Conservation (phyloP, 345 rosid species). For the Eucalyptus urophylla region DNA sequence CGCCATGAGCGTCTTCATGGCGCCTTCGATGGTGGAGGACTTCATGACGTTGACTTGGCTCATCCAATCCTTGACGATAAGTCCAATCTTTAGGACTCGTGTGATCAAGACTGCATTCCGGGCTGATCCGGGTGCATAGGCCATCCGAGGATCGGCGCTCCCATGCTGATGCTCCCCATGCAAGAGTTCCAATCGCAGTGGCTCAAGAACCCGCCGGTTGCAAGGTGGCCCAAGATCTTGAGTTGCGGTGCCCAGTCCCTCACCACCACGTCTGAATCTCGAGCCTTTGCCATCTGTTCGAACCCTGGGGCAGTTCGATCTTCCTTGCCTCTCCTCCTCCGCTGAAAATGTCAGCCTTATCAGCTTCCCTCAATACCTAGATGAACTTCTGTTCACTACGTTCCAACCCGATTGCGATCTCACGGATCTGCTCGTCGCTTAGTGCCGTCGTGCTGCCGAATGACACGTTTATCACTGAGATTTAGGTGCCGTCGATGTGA, state of each 20-base stretch:
- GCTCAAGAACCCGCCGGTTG: constrained; percentile 45
- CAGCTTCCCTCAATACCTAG: constrained; percentile 53
- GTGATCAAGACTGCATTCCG: constrained; percentile 28
- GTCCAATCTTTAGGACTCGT: constrained; percentile 20
- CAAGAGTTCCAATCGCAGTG: constrained; percentile 74
- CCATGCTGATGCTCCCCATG: constrained; percentile 57
- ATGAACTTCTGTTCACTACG: constrained; percentile 38
- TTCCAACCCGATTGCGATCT: constrained; percentile 1
- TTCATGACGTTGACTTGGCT: background rate
- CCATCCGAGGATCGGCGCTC: constrained; percentile 48
- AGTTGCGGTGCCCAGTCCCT: constrained; percentile 64
- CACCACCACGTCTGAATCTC: constrained; percentile 20
- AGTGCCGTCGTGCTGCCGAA: constrained; percentile 5
- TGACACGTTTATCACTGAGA: constrained; percentile 1
- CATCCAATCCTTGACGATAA: constrained; percentile 16
- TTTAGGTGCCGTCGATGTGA: background rate
- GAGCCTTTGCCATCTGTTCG: constrained; percentile 10
- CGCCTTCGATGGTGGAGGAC: too few relatives aligned
- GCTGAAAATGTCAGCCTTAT: constrained; percentile 30
- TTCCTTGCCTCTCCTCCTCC: background rate
- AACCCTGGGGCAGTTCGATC: constrained; percentile 21
- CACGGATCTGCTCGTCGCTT: constrained; percentile 1
- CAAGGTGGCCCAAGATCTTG: constrained; percentile 31
- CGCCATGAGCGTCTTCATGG: too few relatives aligned
- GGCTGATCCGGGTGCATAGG: constrained; percentile 64